Conservation (phyloP, 441 rosid genomes). For the Isatis lusitanica region DNA sequence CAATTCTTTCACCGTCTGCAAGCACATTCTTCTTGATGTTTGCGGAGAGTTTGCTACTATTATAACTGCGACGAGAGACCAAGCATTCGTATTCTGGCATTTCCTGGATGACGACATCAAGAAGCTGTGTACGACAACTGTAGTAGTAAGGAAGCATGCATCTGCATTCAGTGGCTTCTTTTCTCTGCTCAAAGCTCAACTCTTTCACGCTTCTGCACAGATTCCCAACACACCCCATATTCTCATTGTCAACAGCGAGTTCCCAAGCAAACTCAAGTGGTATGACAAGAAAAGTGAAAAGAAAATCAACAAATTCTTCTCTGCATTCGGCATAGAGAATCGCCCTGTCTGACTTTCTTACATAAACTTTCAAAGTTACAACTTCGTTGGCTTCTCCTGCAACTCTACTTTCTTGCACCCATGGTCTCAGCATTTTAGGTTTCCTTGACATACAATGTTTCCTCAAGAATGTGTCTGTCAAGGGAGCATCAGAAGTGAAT, state of each 20-base stretch:
- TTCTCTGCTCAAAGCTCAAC: not conserved
- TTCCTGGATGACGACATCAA: not conserved
- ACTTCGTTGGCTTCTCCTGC: not conserved
- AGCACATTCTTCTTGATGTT: not conserved
- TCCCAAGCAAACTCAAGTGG: slow-evolving; percentile 21
- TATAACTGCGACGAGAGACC: not conserved
- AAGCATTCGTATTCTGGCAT: not conserved
- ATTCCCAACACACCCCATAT: slow-evolving; percentile 13
- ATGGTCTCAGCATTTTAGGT: not conserved
- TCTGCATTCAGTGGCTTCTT: not conserved
- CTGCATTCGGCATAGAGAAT: slow-evolving; percentile 25
- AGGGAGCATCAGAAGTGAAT: slow-evolving; percentile 25
- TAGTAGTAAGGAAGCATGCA: slow-evolving; percentile 19
- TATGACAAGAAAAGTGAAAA: slow-evolving; percentile 20
- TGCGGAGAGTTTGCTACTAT: not conserved
- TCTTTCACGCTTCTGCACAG: slow-evolving; percentile 11
- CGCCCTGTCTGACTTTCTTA: not conserved
- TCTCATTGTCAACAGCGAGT: not conserved
- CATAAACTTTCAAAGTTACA: not conserved
- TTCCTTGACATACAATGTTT: slow-evolving; percentile 4
- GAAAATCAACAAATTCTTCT: slow-evolving; percentile 28
- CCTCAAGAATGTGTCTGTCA: slow-evolving; percentile 29
- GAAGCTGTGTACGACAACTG: not conserved
- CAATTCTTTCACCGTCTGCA: not conserved
- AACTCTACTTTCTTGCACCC: not conserved